Evolutionary conservation across 139 green algal genomes (phyloP).

Genomic region (Closterium sp.): DNA sequence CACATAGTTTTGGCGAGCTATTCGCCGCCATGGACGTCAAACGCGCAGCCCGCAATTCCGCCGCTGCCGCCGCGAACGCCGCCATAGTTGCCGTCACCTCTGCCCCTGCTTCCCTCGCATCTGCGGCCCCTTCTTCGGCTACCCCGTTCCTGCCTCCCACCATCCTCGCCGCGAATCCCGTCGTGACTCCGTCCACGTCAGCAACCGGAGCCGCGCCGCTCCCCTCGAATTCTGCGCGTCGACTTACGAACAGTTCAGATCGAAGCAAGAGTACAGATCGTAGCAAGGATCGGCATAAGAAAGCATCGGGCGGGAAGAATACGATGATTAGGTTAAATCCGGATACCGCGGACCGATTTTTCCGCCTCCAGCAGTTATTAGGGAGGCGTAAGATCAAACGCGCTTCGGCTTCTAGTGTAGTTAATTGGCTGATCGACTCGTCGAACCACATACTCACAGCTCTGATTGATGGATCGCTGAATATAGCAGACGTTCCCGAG

Average conservation of each 20-base stretch:
- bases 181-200: neutral
- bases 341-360: neutral
- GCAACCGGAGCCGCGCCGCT: neutral
- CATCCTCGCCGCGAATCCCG: neutral
- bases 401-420: neutral
- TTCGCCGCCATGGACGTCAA: neutral
- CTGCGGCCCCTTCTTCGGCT: neutral
- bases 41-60: neutral
- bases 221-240: neutral
- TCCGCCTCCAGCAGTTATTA: neutral
- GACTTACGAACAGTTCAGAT: neutral
- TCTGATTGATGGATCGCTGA: neutral
- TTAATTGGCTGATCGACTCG: neutral
- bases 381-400: neutral
- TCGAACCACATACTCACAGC: neutral
- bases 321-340: neutral
- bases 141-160: neutral
- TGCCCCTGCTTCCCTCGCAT: neutral
- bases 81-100: neutral
- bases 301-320: neutral
- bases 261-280: neutral
- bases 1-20: neutral
- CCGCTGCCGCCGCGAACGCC: neutral
- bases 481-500: neutral
- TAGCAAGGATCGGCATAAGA: neutral